These are phyloP conservation scores for Corchorus capsularis DNA, from an alignment of 345 rosid genomes.

Conservation along the genomic window DNA sequence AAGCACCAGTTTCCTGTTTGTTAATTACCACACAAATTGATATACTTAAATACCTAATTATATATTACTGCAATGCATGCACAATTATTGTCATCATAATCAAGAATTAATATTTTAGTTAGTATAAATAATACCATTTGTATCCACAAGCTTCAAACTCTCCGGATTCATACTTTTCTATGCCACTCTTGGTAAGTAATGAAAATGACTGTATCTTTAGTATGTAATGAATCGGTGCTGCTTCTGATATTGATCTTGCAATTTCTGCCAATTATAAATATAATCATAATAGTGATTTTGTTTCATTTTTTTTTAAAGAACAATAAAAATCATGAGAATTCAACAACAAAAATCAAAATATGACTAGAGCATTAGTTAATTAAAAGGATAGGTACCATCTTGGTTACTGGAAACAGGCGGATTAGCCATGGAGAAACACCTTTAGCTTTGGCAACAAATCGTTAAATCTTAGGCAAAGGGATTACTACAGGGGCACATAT, in stretches of 20 bases:
- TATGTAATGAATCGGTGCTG: conserved; percentile 54
- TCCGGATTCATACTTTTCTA: conserved; percentile 61
- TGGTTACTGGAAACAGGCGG: background rate
- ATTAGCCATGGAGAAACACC: conserved; percentile 25
- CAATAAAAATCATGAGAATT: background rate
- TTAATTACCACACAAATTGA: no score
- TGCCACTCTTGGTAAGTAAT: conserved; percentile 38
- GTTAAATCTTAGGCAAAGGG: background rate
- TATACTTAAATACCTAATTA: no score
- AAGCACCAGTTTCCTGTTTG: conserved; percentile 56
- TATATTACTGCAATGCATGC: no score
- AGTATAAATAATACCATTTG: conserved; percentile 49
- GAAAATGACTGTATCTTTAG: conserved; percentile 55
- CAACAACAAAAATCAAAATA: background rate
- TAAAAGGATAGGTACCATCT: conserved; percentile 20
- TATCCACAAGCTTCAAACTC: conserved; percentile 71
- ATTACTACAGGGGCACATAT: no score
- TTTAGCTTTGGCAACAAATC: background rate
- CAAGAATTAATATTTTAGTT: no score
- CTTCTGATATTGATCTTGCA: conserved; percentile 43
- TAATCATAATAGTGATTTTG: background rate
- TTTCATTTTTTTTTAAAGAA: no score
- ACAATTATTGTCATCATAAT: background rate
- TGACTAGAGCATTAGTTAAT: no score
- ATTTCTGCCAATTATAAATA: conserved; percentile 29